These are phyloP conservation scores for Dictyostelium citrinum DNA, from an alignment of 78 protist species.

Conservation along the genomic window DNA sequence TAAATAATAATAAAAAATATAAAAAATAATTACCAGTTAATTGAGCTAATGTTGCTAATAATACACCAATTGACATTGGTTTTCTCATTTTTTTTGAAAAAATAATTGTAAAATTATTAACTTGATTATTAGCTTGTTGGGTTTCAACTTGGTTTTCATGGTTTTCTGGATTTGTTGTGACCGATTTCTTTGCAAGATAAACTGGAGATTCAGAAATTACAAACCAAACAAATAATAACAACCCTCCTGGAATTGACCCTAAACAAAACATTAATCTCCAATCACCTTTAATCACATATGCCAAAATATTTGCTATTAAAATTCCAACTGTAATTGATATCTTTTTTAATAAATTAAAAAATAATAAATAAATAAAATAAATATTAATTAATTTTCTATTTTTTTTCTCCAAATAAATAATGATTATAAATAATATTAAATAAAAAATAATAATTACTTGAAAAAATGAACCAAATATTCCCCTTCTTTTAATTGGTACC, in stretches of 20 bases:
- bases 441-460: constrained; percentile 11
- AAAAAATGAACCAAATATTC: constrained; percentile 38
- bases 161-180: background rate
- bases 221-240: constrained; percentile 22
- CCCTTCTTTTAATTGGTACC: constrained; percentile 11
- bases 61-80: constrained; percentile 48
- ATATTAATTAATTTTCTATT: too few relatives aligned
- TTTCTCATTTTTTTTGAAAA: constrained; percentile 17
- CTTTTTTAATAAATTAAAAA: background rate
- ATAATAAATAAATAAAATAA: background rate
- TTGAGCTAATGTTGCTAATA: constrained; percentile 32
- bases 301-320: constrained; percentile 42
- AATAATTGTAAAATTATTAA: background rate
- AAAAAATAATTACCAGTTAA: constrained; percentile 6
- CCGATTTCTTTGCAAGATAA: background rate
- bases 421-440: background rate
- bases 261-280: constrained; percentile 76
- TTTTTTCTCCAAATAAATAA: too few relatives aligned
- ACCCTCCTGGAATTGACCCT: constrained; percentile 34
- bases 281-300: constrained; percentile 16
- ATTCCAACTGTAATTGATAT: constrained; percentile 66
- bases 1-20: background rate
- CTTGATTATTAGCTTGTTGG: background rate
- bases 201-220: constrained; percentile 42
- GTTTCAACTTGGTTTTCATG: background rate